Evolutionary conservation across 371 early-diverging fungal genomes (phyloP), one percentile per base, ranked within the genome.

Genomic region (Furculomyces boomerangus): DNA sequence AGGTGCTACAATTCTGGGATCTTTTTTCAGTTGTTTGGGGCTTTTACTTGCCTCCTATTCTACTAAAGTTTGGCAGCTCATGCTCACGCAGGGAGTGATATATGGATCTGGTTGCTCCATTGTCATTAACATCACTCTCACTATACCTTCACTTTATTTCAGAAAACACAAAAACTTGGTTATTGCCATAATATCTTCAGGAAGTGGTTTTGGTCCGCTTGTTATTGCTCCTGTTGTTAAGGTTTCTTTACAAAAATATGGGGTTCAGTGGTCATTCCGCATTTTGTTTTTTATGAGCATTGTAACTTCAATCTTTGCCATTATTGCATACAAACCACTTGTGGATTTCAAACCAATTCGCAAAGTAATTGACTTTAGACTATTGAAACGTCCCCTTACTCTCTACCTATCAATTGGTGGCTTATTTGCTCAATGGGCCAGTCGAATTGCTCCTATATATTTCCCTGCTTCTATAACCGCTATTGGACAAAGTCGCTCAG

Each of bases 131-230:
- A 80, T 85, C 1, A 66, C 76, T 7, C 73, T 81, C 3, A 75
- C 80, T 2, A 31, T 84, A 1, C 72, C 83, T 0, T 63, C 83
- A 0, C 88, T 86, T 60, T 90, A 84, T 84, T 90, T 88, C 63
- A 57, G 54, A n/a, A 72, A 72, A 27, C 60, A 71, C 31, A 74
- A 86, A 16, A 83, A 83, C 0, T 56, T 88, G 37, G 86, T 83
- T 3, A 71, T 80, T 5, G 89, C 88, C 2, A 60, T 90, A 1
- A 76, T 76, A 14, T 74, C 78, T 0, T 63, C 78, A 5, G 83
- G 86, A 14, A 74, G 76, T 20, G 86, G 87, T 2, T 55, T 84
- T 16, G 89, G 89, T 24, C 86, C 86, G 1, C 68, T 85, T 1
- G 63, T 72, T 20, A 43, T 87, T 24, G 70, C 78, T 0, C 79